Evolutionary conservation across 805 yeast species (phyloP).

Genomic region (Candida easanensis): DNA sequence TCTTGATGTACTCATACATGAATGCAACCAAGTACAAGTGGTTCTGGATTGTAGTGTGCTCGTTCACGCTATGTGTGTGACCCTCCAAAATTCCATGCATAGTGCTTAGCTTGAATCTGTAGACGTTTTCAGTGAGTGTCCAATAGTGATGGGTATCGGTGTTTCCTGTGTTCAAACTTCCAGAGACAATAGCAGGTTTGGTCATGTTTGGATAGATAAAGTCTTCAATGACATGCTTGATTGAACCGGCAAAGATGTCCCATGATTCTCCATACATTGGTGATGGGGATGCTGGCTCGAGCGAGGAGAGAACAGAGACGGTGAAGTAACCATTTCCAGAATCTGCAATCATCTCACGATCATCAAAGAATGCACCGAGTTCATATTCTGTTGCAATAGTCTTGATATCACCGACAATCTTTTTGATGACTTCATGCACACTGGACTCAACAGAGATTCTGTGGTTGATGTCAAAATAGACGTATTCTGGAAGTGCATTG

Average conservation of each 20-base stretch:
- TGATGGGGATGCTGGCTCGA: constrained; percentile 54
- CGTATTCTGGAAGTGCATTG: constrained; percentile 66
- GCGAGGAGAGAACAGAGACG: constrained; percentile 14
- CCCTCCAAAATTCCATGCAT: constrained; percentile 32
- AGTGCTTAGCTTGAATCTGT: constrained; percentile 53
- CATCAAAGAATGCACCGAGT: constrained; percentile 25
- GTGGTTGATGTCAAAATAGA: constrained; percentile 49
- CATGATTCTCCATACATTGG: constrained; percentile 48
- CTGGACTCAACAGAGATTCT: constrained; percentile 51
- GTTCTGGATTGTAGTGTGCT: constrained; percentile 45
- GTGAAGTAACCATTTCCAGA: constrained; percentile 41
- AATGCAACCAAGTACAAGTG: constrained; percentile 53
- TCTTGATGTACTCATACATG: constrained; percentile 45
- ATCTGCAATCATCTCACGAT: constrained; percentile 11
- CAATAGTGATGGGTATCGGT: constrained; percentile 71
- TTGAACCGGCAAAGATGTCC: constrained; percentile 58
- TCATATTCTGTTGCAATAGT: constrained; percentile 41
- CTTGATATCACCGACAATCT: constrained; percentile 32
- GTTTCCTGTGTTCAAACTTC: constrained; percentile 63
- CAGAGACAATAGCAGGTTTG: constrained; percentile 45
- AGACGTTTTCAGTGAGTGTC: constrained; percentile 58
- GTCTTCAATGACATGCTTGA: constrained; percentile 61
- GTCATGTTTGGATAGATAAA: constrained; percentile 35
- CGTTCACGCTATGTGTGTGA: constrained; percentile 58
- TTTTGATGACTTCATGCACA: constrained; percentile 30